phyloP scores from a whole-genome alignment of 1,284 basidiomycete genomes.

The Ustilago esculenta region DNA sequence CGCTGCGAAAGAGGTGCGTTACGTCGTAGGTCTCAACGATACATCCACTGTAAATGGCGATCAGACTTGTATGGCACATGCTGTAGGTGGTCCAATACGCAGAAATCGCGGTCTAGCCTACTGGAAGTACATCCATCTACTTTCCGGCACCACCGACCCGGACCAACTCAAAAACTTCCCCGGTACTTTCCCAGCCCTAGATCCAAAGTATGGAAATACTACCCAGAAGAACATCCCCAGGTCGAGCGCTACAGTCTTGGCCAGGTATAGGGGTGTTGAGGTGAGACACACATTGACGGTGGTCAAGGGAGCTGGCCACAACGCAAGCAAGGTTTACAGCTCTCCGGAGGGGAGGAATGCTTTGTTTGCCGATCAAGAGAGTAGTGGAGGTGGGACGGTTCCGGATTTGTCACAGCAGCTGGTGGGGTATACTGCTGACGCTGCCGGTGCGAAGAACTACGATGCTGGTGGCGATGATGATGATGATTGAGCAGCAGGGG shows the following conservation, averaged over 20 bases:
- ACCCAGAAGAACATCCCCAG: slow-evolving; percentile 20
- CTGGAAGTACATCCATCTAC: slow-evolving; percentile 60
- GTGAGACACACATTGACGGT: slow-evolving; percentile 53
- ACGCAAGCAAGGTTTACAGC: slow-evolving; percentile 53
- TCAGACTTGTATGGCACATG: slow-evolving; percentile 54
- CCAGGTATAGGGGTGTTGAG: slow-evolving; percentile 16
- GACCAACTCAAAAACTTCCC: slow-evolving; percentile 28
- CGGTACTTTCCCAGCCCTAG: slow-evolving; percentile 44
- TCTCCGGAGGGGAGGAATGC: slow-evolving; percentile 54
- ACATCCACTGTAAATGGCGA: slow-evolving; percentile 38
- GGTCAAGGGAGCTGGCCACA: slow-evolving; percentile 54
- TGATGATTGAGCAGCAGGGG: neutral
- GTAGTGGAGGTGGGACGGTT: slow-evolving; percentile 7
- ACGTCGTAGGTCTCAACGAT: slow-evolving; percentile 49
- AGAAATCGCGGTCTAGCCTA: slow-evolving; percentile 46
- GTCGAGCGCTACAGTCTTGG: slow-evolving; percentile 14
- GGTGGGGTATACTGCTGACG: slow-evolving; percentile 23
- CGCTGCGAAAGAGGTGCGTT: slow-evolving; percentile 48
- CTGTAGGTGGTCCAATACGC: slow-evolving; percentile 39
- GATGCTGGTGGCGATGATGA: slow-evolving; percentile 1
- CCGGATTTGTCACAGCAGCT: slow-evolving; percentile 19
- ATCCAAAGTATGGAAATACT: slow-evolving; percentile 11
- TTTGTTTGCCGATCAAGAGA: slow-evolving; percentile 45
- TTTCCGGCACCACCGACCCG: slow-evolving; percentile 19
- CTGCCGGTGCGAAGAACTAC: slow-evolving; percentile 17